Percentiles rank a stretch among this genome's conserved stretches.
phyloP scores from a whole-genome alignment of 1,139 yeast genomes.

The Blastobotrys petasosporus region DNA sequence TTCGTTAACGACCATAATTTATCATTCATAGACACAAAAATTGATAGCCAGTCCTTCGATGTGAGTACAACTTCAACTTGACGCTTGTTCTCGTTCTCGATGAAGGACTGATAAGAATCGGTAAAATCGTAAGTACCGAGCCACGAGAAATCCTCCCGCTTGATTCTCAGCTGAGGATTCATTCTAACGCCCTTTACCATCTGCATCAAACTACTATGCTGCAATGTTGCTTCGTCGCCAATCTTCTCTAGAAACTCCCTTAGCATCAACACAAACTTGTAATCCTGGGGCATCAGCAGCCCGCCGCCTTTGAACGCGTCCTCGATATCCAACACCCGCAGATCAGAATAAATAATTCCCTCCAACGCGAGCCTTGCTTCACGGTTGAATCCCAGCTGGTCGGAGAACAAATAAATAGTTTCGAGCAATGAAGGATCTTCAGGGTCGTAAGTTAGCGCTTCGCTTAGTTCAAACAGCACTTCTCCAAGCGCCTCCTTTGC shows the following conservation, averaged over 20 bases:
- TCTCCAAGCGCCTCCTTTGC: constrained; percentile 27
- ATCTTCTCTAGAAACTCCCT: constrained; percentile 22
- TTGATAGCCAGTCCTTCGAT: constrained; percentile 26
- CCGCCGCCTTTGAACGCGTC: constrained; percentile 21
- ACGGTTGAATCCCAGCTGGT: constrained; percentile 35
- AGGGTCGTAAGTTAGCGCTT: constrained; percentile 32
- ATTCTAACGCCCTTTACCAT: constrained; percentile 13
- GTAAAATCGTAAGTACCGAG: constrained; percentile 8
- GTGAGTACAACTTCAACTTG: constrained; percentile 20
- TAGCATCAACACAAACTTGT: constrained; percentile 21
- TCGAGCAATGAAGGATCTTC: constrained; percentile 31
- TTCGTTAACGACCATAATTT: constrained; percentile 17
- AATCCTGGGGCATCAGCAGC: constrained; percentile 24
- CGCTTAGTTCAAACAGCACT: constrained; percentile 29
- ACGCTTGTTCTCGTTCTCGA: constrained; percentile 10
- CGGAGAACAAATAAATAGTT: constrained; percentile 24
- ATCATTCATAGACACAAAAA: constrained; percentile 24
- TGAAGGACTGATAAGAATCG: constrained; percentile 1
- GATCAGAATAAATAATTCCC: constrained; percentile 39
- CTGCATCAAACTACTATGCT: constrained; percentile 15
- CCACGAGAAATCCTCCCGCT: constrained; percentile 20
- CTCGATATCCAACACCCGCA: constrained; percentile 24
- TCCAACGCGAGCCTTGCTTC: constrained; percentile 63
- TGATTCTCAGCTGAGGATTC: constrained; percentile 9
- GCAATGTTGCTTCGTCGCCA: constrained; percentile 23